These are phyloP conservation scores for Lachnellula occidentalis DNA, from an alignment of 2,329 filamentous ascomycete species.

Conservation along the genomic window DNA sequence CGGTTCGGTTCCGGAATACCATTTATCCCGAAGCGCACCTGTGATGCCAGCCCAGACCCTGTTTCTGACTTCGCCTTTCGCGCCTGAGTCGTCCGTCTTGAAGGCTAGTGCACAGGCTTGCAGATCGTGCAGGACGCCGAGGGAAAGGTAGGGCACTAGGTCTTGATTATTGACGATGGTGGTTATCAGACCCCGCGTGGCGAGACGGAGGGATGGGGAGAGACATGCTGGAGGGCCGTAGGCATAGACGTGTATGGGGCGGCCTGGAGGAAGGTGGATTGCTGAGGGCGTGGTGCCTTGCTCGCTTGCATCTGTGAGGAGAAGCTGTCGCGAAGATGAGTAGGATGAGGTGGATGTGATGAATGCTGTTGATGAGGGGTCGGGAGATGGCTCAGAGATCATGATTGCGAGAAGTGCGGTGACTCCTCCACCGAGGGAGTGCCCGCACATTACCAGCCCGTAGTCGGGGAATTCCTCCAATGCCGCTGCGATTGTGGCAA, in stretches of 20 bases:
- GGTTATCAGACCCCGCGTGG: constrained; percentile 69
- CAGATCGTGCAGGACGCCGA: constrained; percentile 69
- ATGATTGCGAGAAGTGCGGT: constrained; percentile 50
- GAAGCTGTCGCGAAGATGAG: constrained; percentile 59
- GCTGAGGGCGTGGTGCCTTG: constrained; percentile 25
- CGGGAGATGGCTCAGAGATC: constrained; percentile 42
- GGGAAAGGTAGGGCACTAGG: constrained; percentile 66
- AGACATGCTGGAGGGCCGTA: constrained; percentile 71
- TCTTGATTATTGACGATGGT: constrained; percentile 69
- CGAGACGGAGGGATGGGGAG: constrained; percentile 62
- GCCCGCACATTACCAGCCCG: constrained; percentile 50
- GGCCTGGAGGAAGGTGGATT: constrained; percentile 56
- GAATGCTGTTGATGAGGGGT: constrained; percentile 37
- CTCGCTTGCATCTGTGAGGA: constrained; percentile 47
- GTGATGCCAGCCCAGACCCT: constrained; percentile 62
- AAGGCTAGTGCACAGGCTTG: constrained; percentile 68
- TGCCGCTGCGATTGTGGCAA: constrained; percentile 46
- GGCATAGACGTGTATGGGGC: constrained; percentile 73
- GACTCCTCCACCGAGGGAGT: constrained; percentile 50
- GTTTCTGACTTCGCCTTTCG: constrained; percentile 60
- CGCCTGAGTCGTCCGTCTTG: constrained; percentile 63
- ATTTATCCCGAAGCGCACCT: constrained; percentile 55
- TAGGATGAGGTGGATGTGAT: constrained; percentile 62
- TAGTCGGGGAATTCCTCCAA: constrained; percentile 50
- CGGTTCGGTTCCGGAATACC: constrained; percentile 44